A percentile compares a stretch with the other conserved stretches of the same genome.
phyloP scores from a whole-genome alignment of 176 grass and related monocot species.

The Lolium multiflorum region DNA sequence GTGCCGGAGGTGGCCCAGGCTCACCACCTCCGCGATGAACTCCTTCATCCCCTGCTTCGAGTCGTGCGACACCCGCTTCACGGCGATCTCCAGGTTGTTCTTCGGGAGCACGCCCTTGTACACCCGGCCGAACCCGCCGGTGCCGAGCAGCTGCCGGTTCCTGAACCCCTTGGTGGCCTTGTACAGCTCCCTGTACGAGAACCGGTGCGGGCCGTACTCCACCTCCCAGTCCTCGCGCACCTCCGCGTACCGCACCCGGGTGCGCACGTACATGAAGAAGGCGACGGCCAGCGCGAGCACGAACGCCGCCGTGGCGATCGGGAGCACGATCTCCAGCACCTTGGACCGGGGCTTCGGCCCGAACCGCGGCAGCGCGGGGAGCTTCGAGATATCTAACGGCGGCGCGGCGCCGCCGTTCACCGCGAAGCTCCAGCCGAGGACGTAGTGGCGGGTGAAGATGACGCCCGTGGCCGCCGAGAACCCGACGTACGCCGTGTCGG shows the following conservation, averaged over 20 bases:
- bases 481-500: conserved; percentile 53
- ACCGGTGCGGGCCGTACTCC: conserved; percentile 62
- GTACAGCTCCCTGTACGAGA: conserved; percentile 66
- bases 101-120: conserved; percentile 61
- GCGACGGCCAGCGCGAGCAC: conserved; percentile 46
- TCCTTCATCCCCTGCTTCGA: conserved; percentile 72
- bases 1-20: conserved; percentile 62
- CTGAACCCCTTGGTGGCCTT: conserved; percentile 58
- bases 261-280: conserved; percentile 47
- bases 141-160: conserved; percentile 56
- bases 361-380: conserved; percentile 61
- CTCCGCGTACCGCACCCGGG: conserved; percentile 58
- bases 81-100: conserved; percentile 53
- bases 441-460: conserved; percentile 63
- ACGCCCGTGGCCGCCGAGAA: conserved; percentile 67
- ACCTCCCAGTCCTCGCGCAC: conserved; percentile 70
- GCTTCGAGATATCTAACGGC: conserved; percentile 40
- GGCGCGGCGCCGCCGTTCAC: conserved; percentile 34
- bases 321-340: conserved; percentile 63
- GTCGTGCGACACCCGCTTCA: conserved; percentile 66
- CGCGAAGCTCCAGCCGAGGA: conserved; percentile 59
- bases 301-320: conserved; percentile 56
- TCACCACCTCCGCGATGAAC: conserved; percentile 69
- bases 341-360: conserved; percentile 62
- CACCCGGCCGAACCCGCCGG: conserved; percentile 61